A percentile compares a stretch with the other conserved stretches of the same genome.
Conservation (phyloP, 768 basidiomycete species). For the Tylopilus subfusipes region DNA sequence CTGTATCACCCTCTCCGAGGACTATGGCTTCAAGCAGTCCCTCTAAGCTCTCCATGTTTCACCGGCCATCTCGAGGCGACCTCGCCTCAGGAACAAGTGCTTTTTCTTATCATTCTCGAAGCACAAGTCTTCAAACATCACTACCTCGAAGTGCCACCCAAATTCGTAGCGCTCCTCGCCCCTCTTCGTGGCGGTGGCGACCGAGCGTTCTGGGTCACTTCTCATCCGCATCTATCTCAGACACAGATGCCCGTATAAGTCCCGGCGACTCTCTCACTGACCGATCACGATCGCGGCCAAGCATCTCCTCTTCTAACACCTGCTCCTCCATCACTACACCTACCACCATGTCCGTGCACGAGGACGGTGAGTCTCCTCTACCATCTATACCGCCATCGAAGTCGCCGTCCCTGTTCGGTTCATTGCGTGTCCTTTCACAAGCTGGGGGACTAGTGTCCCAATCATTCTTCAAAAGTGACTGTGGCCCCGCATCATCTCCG, state of each 20-base stretch:
- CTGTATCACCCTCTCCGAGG: constrained; percentile 39
- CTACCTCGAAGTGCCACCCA: constrained; percentile 19
- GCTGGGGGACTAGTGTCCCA: constrained; percentile 28
- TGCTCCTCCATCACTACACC: constrained; percentile 43
- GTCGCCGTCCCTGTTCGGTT: constrained; percentile 31
- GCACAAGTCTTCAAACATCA: constrained; percentile 48
- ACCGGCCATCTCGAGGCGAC: constrained; percentile 29
- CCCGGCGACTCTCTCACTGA: constrained; percentile 41
- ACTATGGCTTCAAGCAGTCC: constrained; percentile 33
- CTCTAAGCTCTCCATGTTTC: constrained; percentile 45
- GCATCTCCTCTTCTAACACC: constrained; percentile 59
- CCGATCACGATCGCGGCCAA: constrained; percentile 53
- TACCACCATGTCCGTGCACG: constrained; percentile 36
- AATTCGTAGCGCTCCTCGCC: constrained; percentile 6
- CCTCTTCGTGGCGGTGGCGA: constrained; percentile 48
- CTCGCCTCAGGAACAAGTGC: constrained; percentile 27
- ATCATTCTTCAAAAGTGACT: constrained; percentile 31
- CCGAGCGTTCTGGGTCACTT: constrained; percentile 67
- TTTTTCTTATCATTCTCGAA: constrained; percentile 42
- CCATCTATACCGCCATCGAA: constrained; percentile 39
- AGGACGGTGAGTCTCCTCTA: constrained; percentile 36
- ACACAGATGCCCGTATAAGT: constrained; percentile 39
- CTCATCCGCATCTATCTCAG: constrained; percentile 44
- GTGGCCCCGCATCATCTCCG: constrained; percentile 28
- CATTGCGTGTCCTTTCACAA: constrained; percentile 31